Base-by-base conservation (phyloP, 306 rosid species). In the Casuarina glauca region DNA sequence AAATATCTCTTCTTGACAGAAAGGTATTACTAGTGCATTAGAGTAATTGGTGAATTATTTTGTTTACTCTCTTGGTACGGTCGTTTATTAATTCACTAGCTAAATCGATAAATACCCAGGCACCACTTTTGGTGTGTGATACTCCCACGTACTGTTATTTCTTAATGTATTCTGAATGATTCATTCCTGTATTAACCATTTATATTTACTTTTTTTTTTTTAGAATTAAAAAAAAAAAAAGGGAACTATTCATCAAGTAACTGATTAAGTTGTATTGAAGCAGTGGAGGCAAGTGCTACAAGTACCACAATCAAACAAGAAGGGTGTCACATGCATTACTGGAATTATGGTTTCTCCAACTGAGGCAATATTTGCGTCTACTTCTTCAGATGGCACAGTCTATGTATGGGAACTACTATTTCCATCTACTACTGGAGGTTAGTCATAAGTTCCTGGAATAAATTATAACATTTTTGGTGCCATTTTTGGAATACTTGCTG, bases 251-350 rank as follows among this genome's bases (percentile, higher is more conserved):
- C n/a, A 17, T 72, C 39, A 44, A 72, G 8, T 20, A 38, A 19
- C 60, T 51, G 45, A 38, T 11, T 46, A 55, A 75, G 17, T 16
- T 26, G 51, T 73, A 35, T 79, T 44, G 49, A 75, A 19, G 35
- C 76, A 95, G 97, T 95, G 97, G 99, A 91, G 94, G 82, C 81
- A 87, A 72, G 91, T 88, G 81, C 53, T 85, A 36, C 94, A 86
- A 83, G 73, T 90, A 70, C 96, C 97, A 17, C 84, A 84, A 78
- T 91, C 86, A 57, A 97, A 95, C 90, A 89, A 88, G 82, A 93
- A 91, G 84, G 99, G 99, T 73, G 95, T 93, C 82, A 95, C 99
- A 8, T 95, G 99, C 86, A 88, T 93, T 74, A 86, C 82, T 81
- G 99, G 94, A 74, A 88, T 91, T 78, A 77, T 91, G 92, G 74